Percentiles rank a stretch among this genome's conserved stretches.
phyloP scores from a whole-genome alignment of 768 basidiomycete genomes.

The Tylopilus plumbeoviolaceoides region DNA sequence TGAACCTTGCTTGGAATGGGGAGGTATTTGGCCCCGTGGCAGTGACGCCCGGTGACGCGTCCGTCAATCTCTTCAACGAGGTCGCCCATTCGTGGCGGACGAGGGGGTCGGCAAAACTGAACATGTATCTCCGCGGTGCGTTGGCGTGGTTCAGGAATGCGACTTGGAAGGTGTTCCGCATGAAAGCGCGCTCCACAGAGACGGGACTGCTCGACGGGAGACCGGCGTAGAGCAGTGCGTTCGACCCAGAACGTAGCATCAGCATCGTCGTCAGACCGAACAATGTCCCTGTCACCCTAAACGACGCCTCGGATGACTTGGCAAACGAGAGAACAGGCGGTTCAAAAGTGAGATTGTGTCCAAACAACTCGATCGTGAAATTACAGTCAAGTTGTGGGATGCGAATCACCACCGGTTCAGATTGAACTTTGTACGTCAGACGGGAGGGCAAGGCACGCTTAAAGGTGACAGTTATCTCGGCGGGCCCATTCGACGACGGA shows the following conservation, averaged over 20 bases:
- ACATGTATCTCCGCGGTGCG: slow-evolving; percentile 85
- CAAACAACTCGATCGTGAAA: slow-evolving; percentile 77
- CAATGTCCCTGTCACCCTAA: slow-evolving; percentile 83
- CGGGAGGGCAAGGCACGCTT: slow-evolving; percentile 73
- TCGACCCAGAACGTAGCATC: slow-evolving; percentile 78
- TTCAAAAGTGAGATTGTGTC: slow-evolving; percentile 86
- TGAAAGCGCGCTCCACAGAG: slow-evolving; percentile 86
- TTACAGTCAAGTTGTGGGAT: slow-evolving; percentile 83
- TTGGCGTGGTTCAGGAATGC: slow-evolving; percentile 71
- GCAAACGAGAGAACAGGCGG: slow-evolving; percentile 79
- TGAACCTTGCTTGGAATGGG: slow-evolving; percentile 42
- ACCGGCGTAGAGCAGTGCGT: slow-evolving; percentile 78
- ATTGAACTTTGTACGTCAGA: slow-evolving; percentile 84
- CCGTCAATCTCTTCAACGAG: slow-evolving; percentile 64
- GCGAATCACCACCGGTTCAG: slow-evolving; percentile 81
- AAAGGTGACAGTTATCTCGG: slow-evolving; percentile 59
- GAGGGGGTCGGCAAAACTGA: slow-evolving; percentile 80
- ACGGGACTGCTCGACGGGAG: slow-evolving; percentile 76
- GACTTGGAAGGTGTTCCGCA: slow-evolving; percentile 94
- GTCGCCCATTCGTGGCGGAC: slow-evolving; percentile 72
- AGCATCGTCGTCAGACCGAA: slow-evolving; percentile 81
- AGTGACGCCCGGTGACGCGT: slow-evolving; percentile 35
- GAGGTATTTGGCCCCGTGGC: slow-evolving; percentile 29
- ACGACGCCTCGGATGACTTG: slow-evolving; percentile 76
- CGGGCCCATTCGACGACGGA: slow-evolving; percentile 35